Evolutionary conservation across 345 rosid genomes (phyloP).

Genomic region (Lumnitzera racemosa): DNA sequence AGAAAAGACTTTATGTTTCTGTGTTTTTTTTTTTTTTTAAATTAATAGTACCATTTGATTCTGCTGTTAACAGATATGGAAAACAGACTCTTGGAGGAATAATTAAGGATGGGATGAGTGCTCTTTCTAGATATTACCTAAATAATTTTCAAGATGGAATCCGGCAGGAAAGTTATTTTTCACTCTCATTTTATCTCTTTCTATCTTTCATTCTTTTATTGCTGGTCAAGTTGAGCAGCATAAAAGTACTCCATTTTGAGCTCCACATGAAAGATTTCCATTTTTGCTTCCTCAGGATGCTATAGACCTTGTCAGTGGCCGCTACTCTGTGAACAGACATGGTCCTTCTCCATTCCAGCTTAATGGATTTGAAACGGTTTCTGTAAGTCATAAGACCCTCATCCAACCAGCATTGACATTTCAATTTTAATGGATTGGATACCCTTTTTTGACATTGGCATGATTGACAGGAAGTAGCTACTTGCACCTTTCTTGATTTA

Average conservation of each 20-base stretch:
- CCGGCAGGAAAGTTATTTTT: constrained; percentile 65
- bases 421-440: too few relatives aligned
- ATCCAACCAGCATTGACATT: too few relatives aligned
- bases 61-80: constrained; percentile 52
- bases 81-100: constrained; percentile 73
- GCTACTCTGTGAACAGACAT: constrained; percentile 51
- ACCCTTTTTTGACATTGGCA: too few relatives aligned
- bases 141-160: constrained; percentile 96
- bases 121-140: constrained; percentile 83
- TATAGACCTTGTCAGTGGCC: constrained; percentile 89
- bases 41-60: neutral
- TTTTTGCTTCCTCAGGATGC: constrained; percentile 59
- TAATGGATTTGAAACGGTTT: constrained; percentile 53
- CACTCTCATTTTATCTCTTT: neutral
- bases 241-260: neutral
- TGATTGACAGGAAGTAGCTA: too few relatives aligned
- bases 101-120: constrained; percentile 87
- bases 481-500: too few relatives aligned
- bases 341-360: constrained; percentile 74
- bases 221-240: too few relatives aligned
- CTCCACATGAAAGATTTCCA: neutral
- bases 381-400: constrained; percentile 36
- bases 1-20: neutral
- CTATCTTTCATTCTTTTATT: neutral
- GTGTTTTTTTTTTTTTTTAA: neutral